These are phyloP conservation scores for Phycomyces blakesleeanus DNA, from an alignment of 192 early-diverging fungal genomes.

Conservation along the genomic window DNA sequence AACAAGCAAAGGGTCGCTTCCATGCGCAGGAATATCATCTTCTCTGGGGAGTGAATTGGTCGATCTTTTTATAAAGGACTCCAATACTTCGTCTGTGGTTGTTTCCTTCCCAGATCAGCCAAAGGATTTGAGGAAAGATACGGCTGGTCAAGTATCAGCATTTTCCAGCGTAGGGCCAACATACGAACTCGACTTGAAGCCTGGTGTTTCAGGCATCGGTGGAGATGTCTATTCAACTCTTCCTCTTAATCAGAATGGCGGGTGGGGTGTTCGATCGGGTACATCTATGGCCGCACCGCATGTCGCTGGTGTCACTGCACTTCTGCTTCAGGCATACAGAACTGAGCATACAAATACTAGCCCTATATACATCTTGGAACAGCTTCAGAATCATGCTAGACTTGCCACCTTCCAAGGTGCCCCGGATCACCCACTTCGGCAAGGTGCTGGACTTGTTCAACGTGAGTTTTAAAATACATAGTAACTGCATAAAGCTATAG, in stretches of 20 bases:
- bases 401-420: not conserved
- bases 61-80: not conserved
- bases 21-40: not conserved
- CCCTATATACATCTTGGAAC: conserved; percentile 26
- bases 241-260: conserved; percentile 40
- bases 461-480: conserved; percentile 1
- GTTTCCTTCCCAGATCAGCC: not conserved
- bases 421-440: conserved; percentile 29
- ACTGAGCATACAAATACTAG: conserved; percentile 12
- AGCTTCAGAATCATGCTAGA: conserved; percentile 33
- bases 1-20: not conserved
- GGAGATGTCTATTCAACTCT: conserved; percentile 47
- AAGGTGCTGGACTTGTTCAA: conserved; percentile 56
- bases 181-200: conserved; percentile 56
- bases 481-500: not conserved
- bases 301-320: conserved; percentile 41
- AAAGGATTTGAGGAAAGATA: not conserved
- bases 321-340: conserved; percentile 32
- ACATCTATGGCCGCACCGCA: conserved; percentile 46
- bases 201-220: conserved; percentile 43
- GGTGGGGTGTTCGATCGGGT: conserved; percentile 37
- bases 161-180: conserved; percentile 76
- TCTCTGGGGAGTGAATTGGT: not conserved
- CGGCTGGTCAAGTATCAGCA: conserved; percentile 60
- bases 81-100: not conserved